Evolutionary conservation across 2,329 filamentous ascomycete genomes (phyloP).

Genomic region (Fusarium lateritium): DNA sequence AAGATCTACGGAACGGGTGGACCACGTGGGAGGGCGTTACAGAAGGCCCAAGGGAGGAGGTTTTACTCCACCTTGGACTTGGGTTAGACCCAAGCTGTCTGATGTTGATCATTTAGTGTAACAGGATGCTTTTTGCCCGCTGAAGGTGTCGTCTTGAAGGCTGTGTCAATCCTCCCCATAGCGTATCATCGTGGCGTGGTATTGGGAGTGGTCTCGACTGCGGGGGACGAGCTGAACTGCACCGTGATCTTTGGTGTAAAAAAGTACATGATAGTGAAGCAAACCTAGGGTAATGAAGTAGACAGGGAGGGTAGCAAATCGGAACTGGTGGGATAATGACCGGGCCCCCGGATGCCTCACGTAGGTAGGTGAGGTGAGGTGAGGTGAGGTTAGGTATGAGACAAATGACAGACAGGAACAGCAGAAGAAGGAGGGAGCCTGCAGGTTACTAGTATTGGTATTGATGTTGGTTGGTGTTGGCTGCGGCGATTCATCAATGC

Average conservation of each 20-base stretch:
- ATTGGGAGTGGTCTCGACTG: slow-evolving; percentile 27
- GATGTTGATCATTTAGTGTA: slow-evolving; percentile 30
- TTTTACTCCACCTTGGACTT: slow-evolving; percentile 28
- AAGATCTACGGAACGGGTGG: slow-evolving; percentile 31
- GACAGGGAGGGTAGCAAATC: slow-evolving; percentile 23
- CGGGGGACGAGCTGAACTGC: slow-evolving; percentile 12
- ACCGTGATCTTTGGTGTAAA: not conserved
- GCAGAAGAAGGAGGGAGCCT: slow-evolving; percentile 21
- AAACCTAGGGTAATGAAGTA: slow-evolving; percentile 15
- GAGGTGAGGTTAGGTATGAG: no score
- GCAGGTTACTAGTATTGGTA: not conserved
- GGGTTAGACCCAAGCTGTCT: slow-evolving; percentile 1
- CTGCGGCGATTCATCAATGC: slow-evolving; percentile 23
- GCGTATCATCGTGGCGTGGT: slow-evolving; percentile 29
- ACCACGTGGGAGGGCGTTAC: slow-evolving; percentile 41
- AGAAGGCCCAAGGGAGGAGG: slow-evolving; percentile 13
- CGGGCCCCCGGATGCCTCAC: slow-evolving; percentile 34
- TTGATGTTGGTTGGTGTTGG: not conserved
- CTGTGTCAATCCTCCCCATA: not conserved
- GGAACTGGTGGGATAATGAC: slow-evolving; percentile 21
- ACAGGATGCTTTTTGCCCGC: slow-evolving; percentile 3
- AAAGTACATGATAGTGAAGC: slow-evolving; percentile 9
- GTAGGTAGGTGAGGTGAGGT: no score
- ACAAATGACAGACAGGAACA: slow-evolving; percentile 27
- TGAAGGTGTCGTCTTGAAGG: slow-evolving; percentile 1